These are phyloP conservation scores for Ormosia semicastrata DNA, from an alignment of 306 rosid species.

Conservation along the genomic window DNA sequence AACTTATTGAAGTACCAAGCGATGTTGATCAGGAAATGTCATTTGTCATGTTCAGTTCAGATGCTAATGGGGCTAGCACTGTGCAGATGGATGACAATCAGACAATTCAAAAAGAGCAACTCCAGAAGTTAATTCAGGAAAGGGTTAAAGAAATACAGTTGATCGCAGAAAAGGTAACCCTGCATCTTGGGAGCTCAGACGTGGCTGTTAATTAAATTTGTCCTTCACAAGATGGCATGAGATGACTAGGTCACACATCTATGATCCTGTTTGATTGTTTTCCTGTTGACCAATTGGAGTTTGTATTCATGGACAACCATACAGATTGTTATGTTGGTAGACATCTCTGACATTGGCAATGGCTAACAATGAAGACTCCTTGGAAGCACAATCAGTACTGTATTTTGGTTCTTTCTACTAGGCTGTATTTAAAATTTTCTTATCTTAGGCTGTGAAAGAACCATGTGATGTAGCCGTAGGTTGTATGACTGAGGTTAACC, in stretches of 20 bases:
- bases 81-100: conserved; percentile 63
- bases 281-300: neutral
- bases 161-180: conserved; percentile 64
- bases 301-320: conserved; percentile 13
- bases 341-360: neutral
- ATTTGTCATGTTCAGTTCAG: conserved; percentile 70
- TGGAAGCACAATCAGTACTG: neutral
- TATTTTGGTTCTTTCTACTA: neutral
- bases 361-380: neutral
- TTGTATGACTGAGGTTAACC: conserved; percentile 17
- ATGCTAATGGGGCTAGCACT: conserved; percentile 36
- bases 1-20: conserved; percentile 57
- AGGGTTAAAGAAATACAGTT: conserved; percentile 71
- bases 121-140: conserved; percentile 66
- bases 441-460: neutral
- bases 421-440: neutral
- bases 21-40: conserved; percentile 59
- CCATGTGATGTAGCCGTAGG: neutral
- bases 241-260: neutral
- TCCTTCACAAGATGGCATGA: neutral
- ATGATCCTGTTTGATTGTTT: neutral
- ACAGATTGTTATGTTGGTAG: neutral
- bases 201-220: neutral
- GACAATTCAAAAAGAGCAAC: conserved; percentile 69
- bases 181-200: conserved; percentile 11